Evolutionary conservation across 208 protist species (phyloP).

Genomic region (Crithidia sp.): DNA sequence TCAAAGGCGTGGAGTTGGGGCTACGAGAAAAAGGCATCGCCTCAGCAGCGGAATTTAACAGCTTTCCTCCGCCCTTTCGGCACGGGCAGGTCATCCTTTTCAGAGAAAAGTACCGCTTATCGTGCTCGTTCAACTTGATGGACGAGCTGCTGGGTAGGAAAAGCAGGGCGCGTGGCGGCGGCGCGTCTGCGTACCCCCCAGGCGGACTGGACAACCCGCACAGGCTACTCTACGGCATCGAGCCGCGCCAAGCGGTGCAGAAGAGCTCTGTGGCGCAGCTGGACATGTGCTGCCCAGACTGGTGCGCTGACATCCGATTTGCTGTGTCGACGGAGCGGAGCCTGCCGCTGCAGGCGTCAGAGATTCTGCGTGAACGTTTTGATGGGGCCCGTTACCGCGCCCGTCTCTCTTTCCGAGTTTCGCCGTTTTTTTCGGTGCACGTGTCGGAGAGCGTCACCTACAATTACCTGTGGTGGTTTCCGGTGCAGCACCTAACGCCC

Average conservation of each 20-base stretch:
- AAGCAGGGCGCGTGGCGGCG: too few species aligned
- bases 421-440: slow-evolving; percentile 25
- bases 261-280: slow-evolving; percentile 2
- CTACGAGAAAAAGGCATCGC: slow-evolving; percentile 14
- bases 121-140: too few species aligned
- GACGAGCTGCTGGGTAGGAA: too few species aligned
- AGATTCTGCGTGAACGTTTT: not conserved
- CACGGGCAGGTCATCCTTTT: not conserved
- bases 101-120: not conserved
- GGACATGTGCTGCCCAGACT: slow-evolving; percentile 47
- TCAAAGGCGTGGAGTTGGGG: slow-evolving; percentile 19
- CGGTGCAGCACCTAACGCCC: not conserved
- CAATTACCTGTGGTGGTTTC: slow-evolving; percentile 33
- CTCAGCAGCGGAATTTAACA: not conserved
- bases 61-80: not conserved
- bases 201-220: slow-evolving; percentile 11
- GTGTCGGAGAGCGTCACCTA: slow-evolving; percentile 2
- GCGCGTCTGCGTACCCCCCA: too few species aligned
- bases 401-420: slow-evolving; percentile 18
- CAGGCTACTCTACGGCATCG: not conserved
- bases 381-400: slow-evolving; percentile 6
- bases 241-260: not conserved
- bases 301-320: slow-evolving; percentile 51
- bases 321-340: slow-evolving; percentile 22
- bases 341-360: not conserved